Percentiles rank a stretch among this genome's conserved stretches.
phyloP scores from a whole-genome alignment of 2,329 filamentous ascomycete genomes.

The Colletotrichum sp. region DNA sequence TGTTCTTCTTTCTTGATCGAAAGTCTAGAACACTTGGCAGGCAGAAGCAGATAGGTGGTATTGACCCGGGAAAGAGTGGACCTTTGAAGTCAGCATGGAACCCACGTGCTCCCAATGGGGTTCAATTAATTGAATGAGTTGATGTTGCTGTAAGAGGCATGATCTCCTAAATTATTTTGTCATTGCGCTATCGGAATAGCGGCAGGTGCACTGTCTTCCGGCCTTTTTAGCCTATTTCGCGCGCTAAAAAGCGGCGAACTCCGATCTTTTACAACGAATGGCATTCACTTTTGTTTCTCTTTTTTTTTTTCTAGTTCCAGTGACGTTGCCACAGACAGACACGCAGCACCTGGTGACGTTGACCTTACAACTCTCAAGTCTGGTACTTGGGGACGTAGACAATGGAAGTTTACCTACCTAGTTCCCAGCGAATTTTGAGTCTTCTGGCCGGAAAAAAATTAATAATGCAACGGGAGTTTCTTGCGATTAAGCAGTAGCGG shows the following conservation, averaged over 20 bases:
- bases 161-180: neutral
- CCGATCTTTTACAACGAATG: too few species aligned
- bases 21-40: neutral
- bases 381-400: too few species aligned
- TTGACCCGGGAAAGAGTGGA: neutral
- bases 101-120: neutral
- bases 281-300: too few species aligned
- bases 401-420: neutral
- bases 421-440: rapidly evolving
- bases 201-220: neutral
- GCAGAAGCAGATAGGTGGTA: neutral
- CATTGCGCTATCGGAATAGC: neutral
- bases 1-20: neutral
- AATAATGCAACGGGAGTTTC: too few species aligned
- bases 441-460: neutral
- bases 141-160: neutral
- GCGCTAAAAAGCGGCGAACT: neutral
- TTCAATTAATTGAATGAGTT: neutral
- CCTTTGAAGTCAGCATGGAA: neutral
- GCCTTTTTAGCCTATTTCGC: neutral
- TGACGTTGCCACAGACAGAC: too few species aligned
- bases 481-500: too few species aligned
- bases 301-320: too few species aligned
- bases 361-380: neutral
- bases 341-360: neutral